Base-by-base conservation (phyloP, 2,329 filamentous ascomycete genomes). In the Apiospora koreana region DNA sequence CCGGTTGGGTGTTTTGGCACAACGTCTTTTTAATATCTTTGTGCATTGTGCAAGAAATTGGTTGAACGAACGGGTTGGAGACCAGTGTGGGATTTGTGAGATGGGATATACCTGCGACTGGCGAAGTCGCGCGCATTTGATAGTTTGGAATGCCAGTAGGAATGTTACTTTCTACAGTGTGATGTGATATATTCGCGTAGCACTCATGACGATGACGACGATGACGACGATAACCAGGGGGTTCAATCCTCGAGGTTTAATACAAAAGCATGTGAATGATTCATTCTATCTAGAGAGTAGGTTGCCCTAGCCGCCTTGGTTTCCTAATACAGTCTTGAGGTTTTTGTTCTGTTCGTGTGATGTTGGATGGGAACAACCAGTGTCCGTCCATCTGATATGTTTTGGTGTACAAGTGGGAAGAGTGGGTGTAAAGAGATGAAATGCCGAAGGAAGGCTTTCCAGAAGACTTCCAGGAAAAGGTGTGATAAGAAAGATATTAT, bases 31-130 rank as follows among this genome's bases (percentile, higher is more conserved):
- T 62, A n/a, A n/a, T n/a, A 4, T 38, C n/a, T n/a, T n/a, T 38
- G 21, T 38, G 31, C 54, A 38, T 38, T 62, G 54, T 38, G 54
- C 54, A n/a, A 62, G 54, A 38, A 35, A 38, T 14, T 38, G 35
- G 4, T 35, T 35, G 35, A 35, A 35, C 35, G 54, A 38, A n/a
- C n/a, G 54, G 54, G 9, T 38, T 12, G 31, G 31, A 12, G 31
- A 38, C 54, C 31, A 38, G 50, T 31, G 31, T 50, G n/a, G 46
- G 46, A 54, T 50, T 25, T 21, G 7, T 54, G 14, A 14, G 48
- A 21, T n/a, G 54, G 43, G 54, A 62, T 62, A 62, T 62, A 38
- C 54, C 54, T 62, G 54, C 54, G 54, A 62, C 54, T 62, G 54
- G 54, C 31, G 31, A 62, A 2, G 54, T 62, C 54, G 28, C 28